These are phyloP conservation scores for Linnemannia hyalina DNA, from an alignment of 192 early-diverging fungal species.

Conservation along the genomic window DNA sequence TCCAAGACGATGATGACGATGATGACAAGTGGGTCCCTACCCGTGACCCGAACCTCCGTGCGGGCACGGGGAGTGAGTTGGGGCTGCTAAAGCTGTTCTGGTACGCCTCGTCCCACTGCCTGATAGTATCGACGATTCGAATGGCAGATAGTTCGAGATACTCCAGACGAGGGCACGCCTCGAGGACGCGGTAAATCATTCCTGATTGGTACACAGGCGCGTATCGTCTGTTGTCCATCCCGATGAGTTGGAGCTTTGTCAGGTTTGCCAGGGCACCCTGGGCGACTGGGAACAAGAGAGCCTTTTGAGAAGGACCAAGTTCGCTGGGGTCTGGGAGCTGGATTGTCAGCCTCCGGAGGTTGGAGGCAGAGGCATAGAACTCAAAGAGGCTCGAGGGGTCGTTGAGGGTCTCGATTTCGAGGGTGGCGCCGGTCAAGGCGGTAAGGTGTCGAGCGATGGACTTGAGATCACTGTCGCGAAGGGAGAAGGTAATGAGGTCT, in stretches of 20 bases:
- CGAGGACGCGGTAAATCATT: conserved; percentile 16
- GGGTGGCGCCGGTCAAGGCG: neutral
- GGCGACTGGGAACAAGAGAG: conserved; percentile 15
- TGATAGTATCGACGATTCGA: conserved; percentile 10
- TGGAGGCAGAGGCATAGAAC: neutral
- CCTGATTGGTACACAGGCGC: conserved; percentile 19
- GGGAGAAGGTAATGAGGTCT: conserved; percentile 1
- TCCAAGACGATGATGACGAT: neutral
- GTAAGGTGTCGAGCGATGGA: conserved; percentile 1
- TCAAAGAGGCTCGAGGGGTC: neutral
- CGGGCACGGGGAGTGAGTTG: neutral
- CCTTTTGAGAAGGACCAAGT: neutral
- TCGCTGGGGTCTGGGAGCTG: neutral
- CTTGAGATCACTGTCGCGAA: conserved; percentile 5
- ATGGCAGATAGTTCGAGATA: conserved; percentile 8
- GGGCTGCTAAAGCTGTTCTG: neutral
- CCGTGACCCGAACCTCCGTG: neutral
- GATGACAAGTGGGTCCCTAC: too few species aligned
- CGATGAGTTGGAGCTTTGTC: conserved; percentile 13
- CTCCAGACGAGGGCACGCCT: conserved; percentile 18
- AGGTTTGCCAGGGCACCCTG: conserved; percentile 8
- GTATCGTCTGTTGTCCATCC: neutral
- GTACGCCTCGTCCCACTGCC: neutral
- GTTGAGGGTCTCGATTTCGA: neutral
- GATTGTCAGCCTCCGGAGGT: neutral